Base-by-base conservation (phyloP, 2,329 filamentous ascomycete genomes). In the Neopestalotiopsis rosae region DNA sequence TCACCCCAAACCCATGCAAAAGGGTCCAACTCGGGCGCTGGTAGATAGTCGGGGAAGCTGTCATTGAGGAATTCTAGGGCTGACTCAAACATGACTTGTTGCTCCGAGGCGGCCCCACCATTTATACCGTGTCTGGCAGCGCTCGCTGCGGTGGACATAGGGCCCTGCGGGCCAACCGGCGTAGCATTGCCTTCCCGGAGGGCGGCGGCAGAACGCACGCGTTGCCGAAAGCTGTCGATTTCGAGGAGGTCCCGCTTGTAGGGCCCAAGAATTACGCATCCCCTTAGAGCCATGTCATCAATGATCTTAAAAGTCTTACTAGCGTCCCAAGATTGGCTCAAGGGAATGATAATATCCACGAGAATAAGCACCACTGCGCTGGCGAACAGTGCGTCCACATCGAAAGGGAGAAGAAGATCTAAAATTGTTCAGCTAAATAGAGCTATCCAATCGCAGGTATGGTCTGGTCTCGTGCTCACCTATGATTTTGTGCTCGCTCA, bases 251-350 rank as follows among this genome's bases (percentile, higher is more conserved):
- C 57, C 17, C 13, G 24, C 30, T 59, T 59, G 24, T 59, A 59
- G 0, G 57, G 57, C 2, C 20, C 57, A 59, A 59, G 20, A 5
- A 59, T 34, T 10, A 30, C 12, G 57, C 12, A 34, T 30, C 24
- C 24, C 30, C 57, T 59, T 12, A 59, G 57, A 30, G 57, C 57
- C 57, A 59, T 59, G 57, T 59, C 57, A 17, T 59, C 57, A 20
- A 59, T 59, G 12, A 59, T 59, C 57, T 59, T 59, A 1, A 59
- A 59, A 34, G 57, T 59, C 57, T 14, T 59, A 17, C 57, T 17
- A 10, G 20, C 20, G 57, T 59, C 57, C 57, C 57, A 59, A 17
- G 28, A 14, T 13, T 59, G 57, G 3, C 57, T 9, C 20, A 20
- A 30, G 20, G 57, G 57, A 7, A 34, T 13, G 57, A 59, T 10